Evolutionary conservation across 805 yeast genomes (phyloP), one percentile per base, ranked within the genome.

Genomic region (Schwanniomyces polymorphus): DNA sequence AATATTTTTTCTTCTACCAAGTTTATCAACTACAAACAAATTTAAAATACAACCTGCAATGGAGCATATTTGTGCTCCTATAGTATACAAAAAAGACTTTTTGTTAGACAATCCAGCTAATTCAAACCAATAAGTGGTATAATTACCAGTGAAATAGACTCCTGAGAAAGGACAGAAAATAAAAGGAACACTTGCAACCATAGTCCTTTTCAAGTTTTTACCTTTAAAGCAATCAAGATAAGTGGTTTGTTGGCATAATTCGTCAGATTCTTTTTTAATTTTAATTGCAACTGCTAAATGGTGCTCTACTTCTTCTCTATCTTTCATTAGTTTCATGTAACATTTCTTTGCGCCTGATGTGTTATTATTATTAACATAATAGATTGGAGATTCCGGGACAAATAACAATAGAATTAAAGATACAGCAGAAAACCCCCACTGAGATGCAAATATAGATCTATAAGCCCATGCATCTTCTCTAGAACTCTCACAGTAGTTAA

Each of bases 221-320:
- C 52, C 48, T 31, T 38, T 42, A 37, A 49, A 46, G 14, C 42
- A 41, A 28, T 45, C 63, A 50, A 29, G 53, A 46, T 46, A 53
- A 7, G 34, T 12, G 7, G 34, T n/a, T 3, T 29, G 8, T 49
- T 35, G 38, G 44, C 45, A 52, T 23, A 33, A 46, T 37, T 12
- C 29, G 42, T 52, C 31, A 27, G 55, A 52, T 27, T 53, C 58
- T n/a, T 31, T 45, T 7, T 47, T 35, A 9, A 40, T 41, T 12
- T 38, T 35, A 39, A 50, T 10, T 50, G 51, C 25, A 46, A 45
- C 43, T 28, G 43, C 45, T 18, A 41, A 33, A 37, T 44, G 43
- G 12, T 33, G 42, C 23, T 43, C n/a, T n/a, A 44, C 47, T 27
- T 31, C 37, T 6, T 18, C 27, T 28, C 25, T 35, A 26, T 47